Base-by-base conservation (phyloP, 257 asterid genomes). In the Oldenlandia corymbosa region DNA sequence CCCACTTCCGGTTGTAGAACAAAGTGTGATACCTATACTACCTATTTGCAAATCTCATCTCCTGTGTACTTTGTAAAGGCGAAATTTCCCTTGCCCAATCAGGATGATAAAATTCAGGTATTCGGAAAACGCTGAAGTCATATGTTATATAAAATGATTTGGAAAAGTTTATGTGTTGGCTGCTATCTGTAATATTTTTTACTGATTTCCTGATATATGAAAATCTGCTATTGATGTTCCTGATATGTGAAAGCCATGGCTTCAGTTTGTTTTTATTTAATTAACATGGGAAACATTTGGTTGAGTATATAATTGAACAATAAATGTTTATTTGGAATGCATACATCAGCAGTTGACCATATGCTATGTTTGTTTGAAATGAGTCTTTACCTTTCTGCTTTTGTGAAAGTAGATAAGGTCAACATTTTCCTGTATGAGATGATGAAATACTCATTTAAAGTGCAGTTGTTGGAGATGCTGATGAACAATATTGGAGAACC, bases 391-490 rank as follows among this genome's bases (percentile, higher is more conserved):
- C 10, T 61, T 31, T 62, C 34, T 41, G 57, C 51, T 45, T 68
- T 30, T 60, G 62, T 65, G 37, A 45, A 39, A 49, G 67, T 52
- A 21, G n/a, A 27, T 59, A 32, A n/a, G 71, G 43, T 30, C 47
- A 48, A 65, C 73, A 14, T 49, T 30, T 65, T 71, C 41, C 31
- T 75, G 27, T 39, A 16, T 18, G 60, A 68, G 30, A 58, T 73
- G 58, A 63, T 63, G 55, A 48, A 32, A 49, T 56, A 71, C 66
- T 57, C 39, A 42, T 69, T 68, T 71, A 43, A 66, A 60, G 55
- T 42, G 63, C 86, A 92, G 99, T 83, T 93, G 80, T 81, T 93
- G 85, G 99, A 93, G 86, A 87, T 87, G 97, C 67, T 93, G 80
- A 89, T 93, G 73, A 87, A 87, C 78, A 93, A 93, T 72, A 83